These are phyloP conservation scores for Fraxinus americana DNA, from an alignment of 257 asterid species.

Conservation along the genomic window DNA sequence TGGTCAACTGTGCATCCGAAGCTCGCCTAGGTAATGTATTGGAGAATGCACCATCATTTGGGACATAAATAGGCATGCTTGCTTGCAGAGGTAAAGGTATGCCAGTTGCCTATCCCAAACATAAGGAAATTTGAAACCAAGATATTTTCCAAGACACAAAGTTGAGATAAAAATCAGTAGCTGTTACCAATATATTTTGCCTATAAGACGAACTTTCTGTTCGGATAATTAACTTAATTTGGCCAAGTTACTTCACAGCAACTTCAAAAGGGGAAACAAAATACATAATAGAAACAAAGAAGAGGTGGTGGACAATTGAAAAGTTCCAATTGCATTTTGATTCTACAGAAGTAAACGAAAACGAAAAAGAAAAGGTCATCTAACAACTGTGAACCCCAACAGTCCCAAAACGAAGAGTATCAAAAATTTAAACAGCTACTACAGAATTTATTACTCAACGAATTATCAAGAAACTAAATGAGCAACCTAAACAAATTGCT, in stretches of 20 bases:
- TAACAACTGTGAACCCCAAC: not conserved
- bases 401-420: not conserved
- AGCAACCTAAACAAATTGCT: not conserved
- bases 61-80: slow-evolving; percentile 38
- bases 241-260: not conserved
- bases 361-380: not conserved
- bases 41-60: slow-evolving; percentile 53
- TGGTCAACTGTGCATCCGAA: slow-evolving; percentile 56
- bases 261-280: not conserved
- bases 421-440: not conserved
- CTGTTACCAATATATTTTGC: not conserved
- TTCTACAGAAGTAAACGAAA: not conserved
- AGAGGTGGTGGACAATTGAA: no score
- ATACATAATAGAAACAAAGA: no score
- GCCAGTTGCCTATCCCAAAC: slow-evolving; percentile 41
- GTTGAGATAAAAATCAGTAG: slow-evolving; percentile 1
- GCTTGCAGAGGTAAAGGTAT: slow-evolving; percentile 50
- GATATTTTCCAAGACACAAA: slow-evolving; percentile 18
- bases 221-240: not conserved
- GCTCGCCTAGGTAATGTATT: slow-evolving; percentile 50
- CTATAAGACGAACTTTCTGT: not conserved
- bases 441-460: not conserved
- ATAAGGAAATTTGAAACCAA: slow-evolving; percentile 13
- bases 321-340: not conserved
- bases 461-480: not conserved